Base-by-base conservation (phyloP, 352 stramenopile species). In the Albugo laibachii region DNA sequence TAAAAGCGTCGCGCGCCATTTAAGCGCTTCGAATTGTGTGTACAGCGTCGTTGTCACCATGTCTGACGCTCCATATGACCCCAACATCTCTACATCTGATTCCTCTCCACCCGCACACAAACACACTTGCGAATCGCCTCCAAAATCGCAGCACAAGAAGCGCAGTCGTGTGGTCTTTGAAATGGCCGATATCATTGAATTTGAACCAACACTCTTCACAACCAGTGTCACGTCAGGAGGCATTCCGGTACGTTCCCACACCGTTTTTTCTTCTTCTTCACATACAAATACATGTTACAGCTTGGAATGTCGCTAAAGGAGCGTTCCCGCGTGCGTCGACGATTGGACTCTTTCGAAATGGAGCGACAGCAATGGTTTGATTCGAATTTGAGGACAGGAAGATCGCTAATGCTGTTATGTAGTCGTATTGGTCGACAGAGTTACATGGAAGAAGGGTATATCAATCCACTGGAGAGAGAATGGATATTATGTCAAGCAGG, bases 401-500 rank as follows among this genome's bases (percentile, higher is more conserved):
- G 13, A 49, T 41, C 2, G 48, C 19, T 54, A 5, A 15, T 31
- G 12, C 34, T 43, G 8, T 19, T 19, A 43, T 24, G 20, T 31
- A 77, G 68, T 4, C 76, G 76, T 12, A 71, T 88, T 40, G 74
- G 63, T 1, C 69, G 76, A 11, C 66, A 88, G 47, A 85, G 62
- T 52, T 88, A 88, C 55, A 88, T 88, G 76, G 76, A 88, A 51
- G 69, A 88, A 59, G 76, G 76, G 0, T 88, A 85, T 58, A 49
- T 88, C 48, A 71, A 88, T 53, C 72, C 72, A 1, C 55, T 76
- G 39, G 76, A 88, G 58, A 63, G 76, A 41, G 76, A 80, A 45
- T 49, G 63, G 42, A 88, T 88, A 49, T 59, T 88, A 10, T 81
- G 68, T 34, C 81, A 81, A 20, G 72, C 72, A 20, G 76, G 76